phyloP scores from a whole-genome alignment of 2,329 filamentous ascomycete genomes.

The Chrysoporthe cubensis region DNA sequence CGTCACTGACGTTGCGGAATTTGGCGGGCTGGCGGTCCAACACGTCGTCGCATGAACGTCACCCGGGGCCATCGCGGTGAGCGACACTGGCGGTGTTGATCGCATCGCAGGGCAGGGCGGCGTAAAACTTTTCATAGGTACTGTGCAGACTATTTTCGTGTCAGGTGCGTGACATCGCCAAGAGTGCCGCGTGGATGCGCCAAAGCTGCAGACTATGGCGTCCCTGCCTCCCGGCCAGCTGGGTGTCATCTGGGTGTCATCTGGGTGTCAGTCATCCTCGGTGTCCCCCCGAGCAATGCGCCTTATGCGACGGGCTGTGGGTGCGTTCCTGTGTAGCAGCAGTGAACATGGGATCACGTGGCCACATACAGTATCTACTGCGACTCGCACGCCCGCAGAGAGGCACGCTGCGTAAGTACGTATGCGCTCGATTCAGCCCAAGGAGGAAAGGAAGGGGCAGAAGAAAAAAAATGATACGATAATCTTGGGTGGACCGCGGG shows the following conservation, averaged over 20 bases:
- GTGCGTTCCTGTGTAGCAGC: no score
- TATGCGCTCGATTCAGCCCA: background rate
- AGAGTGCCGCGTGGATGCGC: background rate
- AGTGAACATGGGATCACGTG: no score
- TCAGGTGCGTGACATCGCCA: background rate
- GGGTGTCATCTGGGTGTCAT: background rate
- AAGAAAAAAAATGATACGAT: background rate
- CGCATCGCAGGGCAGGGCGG: background rate
- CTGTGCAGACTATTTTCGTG: background rate
- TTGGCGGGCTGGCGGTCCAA: background rate
- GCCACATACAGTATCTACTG: no score
- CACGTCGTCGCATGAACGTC: conserved; percentile 4
- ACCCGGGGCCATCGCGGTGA: background rate
- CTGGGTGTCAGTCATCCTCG: no score
- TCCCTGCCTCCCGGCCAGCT: background rate
- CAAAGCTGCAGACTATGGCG: background rate
- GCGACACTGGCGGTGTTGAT: background rate
- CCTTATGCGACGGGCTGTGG: no score
- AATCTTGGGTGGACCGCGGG: background rate
- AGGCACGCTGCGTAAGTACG: no score
- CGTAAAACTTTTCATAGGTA: background rate
- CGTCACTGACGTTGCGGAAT: conserved; percentile 12
- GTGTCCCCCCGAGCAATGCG: no score
- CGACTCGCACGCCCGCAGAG: no score
- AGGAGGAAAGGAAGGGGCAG: background rate